Evolutionary conservation across 805 yeast genomes (phyloP).

Genomic region (Metschnikowia henanensis): DNA sequence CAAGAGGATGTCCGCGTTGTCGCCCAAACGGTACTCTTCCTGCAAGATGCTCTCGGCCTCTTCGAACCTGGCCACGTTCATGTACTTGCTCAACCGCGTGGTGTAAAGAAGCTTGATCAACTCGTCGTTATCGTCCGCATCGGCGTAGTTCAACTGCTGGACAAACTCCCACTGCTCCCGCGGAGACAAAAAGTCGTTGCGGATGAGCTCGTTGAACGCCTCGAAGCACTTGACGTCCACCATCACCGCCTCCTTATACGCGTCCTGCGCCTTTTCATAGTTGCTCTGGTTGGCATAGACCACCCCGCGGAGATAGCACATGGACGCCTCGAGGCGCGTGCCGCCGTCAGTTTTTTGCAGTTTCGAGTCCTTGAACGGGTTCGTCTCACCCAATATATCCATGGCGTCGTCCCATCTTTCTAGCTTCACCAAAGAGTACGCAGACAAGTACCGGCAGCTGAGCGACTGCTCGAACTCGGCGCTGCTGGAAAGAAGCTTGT

Average conservation of each 20-base stretch:
- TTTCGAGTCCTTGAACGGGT: slow-evolving; percentile 60
- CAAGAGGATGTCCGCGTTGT: slow-evolving; percentile 67
- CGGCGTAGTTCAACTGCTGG: slow-evolving; percentile 61
- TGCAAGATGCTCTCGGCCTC: slow-evolving; percentile 65
- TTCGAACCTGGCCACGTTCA: slow-evolving; percentile 54
- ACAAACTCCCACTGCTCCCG: slow-evolving; percentile 85
- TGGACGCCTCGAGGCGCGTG: slow-evolving; percentile 79
- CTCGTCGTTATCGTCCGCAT: slow-evolving; percentile 77
- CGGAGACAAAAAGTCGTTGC: slow-evolving; percentile 75
- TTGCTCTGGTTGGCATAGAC: slow-evolving; percentile 82
- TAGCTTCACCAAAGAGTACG: slow-evolving; percentile 67
- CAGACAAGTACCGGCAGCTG: slow-evolving; percentile 79
- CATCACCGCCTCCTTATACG: slow-evolving; percentile 80
- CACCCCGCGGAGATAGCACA: slow-evolving; percentile 82
- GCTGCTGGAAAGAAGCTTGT: slow-evolving; percentile 60
- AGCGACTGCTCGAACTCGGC: slow-evolving; percentile 58
- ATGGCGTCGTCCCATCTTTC: slow-evolving; percentile 87
- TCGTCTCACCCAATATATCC: slow-evolving; percentile 78
- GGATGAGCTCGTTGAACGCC: slow-evolving; percentile 78
- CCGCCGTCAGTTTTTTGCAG: slow-evolving; percentile 72
- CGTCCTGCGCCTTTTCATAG: slow-evolving; percentile 81
- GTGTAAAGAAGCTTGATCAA: slow-evolving; percentile 76
- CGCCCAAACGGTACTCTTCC: slow-evolving; percentile 70
- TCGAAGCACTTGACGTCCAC: slow-evolving; percentile 93
- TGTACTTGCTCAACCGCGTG: slow-evolving; percentile 71